phyloP scores from a whole-genome alignment of 306 rosid genomes.

The Coriaria nepalensis region DNA sequence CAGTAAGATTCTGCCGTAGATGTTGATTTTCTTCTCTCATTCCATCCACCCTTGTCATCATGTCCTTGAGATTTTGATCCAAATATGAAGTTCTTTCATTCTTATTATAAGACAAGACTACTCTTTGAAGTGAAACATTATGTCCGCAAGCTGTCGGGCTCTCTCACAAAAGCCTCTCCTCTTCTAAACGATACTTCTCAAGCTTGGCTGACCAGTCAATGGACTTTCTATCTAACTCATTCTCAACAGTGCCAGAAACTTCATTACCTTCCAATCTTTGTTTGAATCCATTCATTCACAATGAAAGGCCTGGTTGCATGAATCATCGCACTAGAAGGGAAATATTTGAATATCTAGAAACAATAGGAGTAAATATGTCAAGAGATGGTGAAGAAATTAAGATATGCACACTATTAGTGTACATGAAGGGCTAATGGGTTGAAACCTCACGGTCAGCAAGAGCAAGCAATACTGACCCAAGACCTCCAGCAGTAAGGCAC shows the following conservation, averaged over 20 bases:
- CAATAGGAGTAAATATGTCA: conserved; percentile 11
- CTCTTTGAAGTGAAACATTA: conserved; percentile 91
- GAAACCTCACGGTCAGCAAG: conserved; percentile 96
- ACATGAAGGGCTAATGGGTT: conserved; percentile 11
- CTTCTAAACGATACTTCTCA: conserved; percentile 78
- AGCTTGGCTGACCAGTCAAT: conserved; percentile 88
- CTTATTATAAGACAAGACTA: conserved; percentile 52
- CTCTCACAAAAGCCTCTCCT: conserved; percentile 84
- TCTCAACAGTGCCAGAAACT: conserved; percentile 93
- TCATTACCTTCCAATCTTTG: conserved; percentile 91
- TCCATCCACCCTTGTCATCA: conserved; percentile 40
- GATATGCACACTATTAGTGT: conserved; percentile 8
- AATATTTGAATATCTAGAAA: conserved; percentile 80
- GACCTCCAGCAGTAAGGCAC: conserved; percentile 98
- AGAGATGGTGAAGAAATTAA: conserved; percentile 12
- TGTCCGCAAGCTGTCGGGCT: conserved; percentile 96
- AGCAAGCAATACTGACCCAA: conserved; percentile 91
- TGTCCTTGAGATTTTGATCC: conserved; percentile 46
- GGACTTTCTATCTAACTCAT: conserved; percentile 91
- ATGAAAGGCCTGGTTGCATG: conserved; percentile 95
- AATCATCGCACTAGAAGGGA: conserved; percentile 90
- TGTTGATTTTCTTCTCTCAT: conserved; percentile 41
- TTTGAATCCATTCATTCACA: conserved; percentile 88
- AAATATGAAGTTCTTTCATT: conserved; percentile 44
- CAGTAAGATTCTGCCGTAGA: conserved; percentile 38